Base-by-base conservation (phyloP, 345 rosid genomes). In the Reutealis trisperma region DNA sequence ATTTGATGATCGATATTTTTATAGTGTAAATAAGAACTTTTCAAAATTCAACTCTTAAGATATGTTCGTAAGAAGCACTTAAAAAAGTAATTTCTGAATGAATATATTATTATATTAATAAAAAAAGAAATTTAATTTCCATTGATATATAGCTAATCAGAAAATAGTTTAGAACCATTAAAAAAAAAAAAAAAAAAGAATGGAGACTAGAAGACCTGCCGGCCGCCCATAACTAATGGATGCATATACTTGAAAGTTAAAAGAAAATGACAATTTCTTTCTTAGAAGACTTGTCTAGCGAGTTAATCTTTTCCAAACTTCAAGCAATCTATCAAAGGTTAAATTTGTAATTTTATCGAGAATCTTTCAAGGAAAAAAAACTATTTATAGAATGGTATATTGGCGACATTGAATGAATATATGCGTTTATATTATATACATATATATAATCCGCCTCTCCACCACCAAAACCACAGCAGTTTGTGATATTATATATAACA, bases 211-310 rank as follows among this genome's bases (percentile, higher is more conserved):
- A 51, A 51, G 59, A 61, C 61, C n/a, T 69, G 58, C 52, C 66
- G 24, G n/a, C 71, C 63, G 25, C 11, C 37, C 11, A 60, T 71
- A 37, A 37, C 41, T 37, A 37, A 37, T 25, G 78, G 15, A 6
- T 49, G 18, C 45, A 19, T 63, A 8, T 10, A 14, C 13, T 54
- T 65, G 30, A 10, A 64, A 57, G 67, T 32, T 66, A 1, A 45
- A 45, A 78, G 41, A 55, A 64, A 58, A 21, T n/a, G 73, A 45
- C 72, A 24, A 30, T 47, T 66, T 47, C 60, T 78, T 78, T 44
- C 76, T 65, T 64, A 44, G 66, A 63, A 64, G 75, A 32, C 44
- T 60, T 18, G 2, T 60, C 8, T 49, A 37, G 5, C 5, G 10
- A 18, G 27, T 37, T 77, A 58, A 52, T 73, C 37, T 22, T n/a